Percentiles rank a stretch among this genome's conserved stretches.
phyloP scores from a whole-genome alignment of 2,329 filamentous ascomycete genomes.

The Remersonia thermophila region DNA sequence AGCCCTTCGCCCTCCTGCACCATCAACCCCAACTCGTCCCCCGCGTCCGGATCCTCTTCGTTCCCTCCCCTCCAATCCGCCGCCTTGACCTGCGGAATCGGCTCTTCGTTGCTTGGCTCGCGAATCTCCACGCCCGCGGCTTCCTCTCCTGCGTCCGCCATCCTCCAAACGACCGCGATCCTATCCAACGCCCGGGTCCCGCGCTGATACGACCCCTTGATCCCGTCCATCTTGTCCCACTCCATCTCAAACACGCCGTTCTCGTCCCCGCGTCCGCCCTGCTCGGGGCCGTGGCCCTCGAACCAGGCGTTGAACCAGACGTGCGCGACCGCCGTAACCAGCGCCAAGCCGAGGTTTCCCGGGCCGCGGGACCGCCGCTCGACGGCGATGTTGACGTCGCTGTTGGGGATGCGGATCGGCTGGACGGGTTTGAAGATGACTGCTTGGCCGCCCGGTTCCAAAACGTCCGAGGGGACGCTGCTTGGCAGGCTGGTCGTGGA shows the following conservation, averaged over 20 bases:
- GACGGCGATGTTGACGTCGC: slow-evolving; percentile 81
- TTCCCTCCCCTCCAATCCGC: slow-evolving; percentile 63
- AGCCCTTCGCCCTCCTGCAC: slow-evolving; percentile 59
- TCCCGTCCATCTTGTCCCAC: slow-evolving; percentile 71
- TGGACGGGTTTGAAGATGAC: slow-evolving; percentile 65
- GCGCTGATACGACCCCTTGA: slow-evolving; percentile 78
- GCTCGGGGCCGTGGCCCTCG: slow-evolving; percentile 66
- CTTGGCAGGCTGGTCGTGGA: slow-evolving; percentile 10
- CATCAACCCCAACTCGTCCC: slow-evolving; percentile 57
- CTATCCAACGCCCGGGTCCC: slow-evolving; percentile 72
- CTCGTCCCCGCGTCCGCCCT: slow-evolving; percentile 50
- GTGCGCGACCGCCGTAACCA: slow-evolving; percentile 87
- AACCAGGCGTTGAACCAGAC: slow-evolving; percentile 97
- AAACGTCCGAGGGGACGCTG: slow-evolving; percentile 16
- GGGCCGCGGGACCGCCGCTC: slow-evolving; percentile 73
- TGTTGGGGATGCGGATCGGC: slow-evolving; percentile 60
- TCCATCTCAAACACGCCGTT: slow-evolving; percentile 50
- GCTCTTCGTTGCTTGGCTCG: slow-evolving; percentile 54
- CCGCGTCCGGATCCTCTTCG: slow-evolving; percentile 32
- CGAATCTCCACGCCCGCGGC: slow-evolving; percentile 33
- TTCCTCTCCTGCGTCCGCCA: slow-evolving; percentile 18
- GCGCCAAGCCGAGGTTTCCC: slow-evolving; percentile 66
- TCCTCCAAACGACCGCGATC: slow-evolving; percentile 74
- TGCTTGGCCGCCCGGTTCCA: slow-evolving; percentile 53
- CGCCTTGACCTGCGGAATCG: slow-evolving; percentile 55